Evolutionary conservation across 139 green algal genomes (phyloP).

Genomic region (Volvox africanus): DNA sequence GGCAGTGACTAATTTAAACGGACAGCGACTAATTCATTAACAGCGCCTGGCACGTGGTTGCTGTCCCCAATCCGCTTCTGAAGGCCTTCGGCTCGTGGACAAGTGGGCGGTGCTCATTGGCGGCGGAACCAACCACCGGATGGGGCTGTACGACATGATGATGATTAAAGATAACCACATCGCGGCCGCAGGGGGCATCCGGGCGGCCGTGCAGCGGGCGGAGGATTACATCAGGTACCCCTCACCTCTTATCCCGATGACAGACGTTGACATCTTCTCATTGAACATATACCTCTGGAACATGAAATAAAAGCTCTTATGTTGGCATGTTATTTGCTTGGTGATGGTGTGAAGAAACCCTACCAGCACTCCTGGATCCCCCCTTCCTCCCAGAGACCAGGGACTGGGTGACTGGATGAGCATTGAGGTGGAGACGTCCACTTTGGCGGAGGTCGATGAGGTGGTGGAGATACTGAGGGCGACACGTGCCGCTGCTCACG

Average conservation of each 20-base stretch:
- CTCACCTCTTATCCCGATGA: too few relatives aligned
- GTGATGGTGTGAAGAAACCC: too few relatives aligned
- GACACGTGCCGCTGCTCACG: background rate
- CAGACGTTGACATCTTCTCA: too few relatives aligned
- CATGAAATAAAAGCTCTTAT: too few relatives aligned
- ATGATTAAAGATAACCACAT: conserved; percentile 99
- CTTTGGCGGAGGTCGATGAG: conserved; percentile 91
- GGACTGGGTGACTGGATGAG: conserved; percentile 47
- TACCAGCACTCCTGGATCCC: too few relatives aligned
- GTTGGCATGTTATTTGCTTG: too few relatives aligned
- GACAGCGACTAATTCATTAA: too few relatives aligned
- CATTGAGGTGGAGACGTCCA: conserved; percentile 95
- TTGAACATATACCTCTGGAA: too few relatives aligned
- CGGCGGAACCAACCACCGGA: conserved; percentile 76
- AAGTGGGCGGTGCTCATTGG: conserved; percentile 98
- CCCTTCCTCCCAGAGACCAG: conserved; percentile 22
- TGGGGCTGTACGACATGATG: conserved; percentile 97
- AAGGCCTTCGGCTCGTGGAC: conserved; percentile 92
- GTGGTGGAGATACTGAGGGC: conserved; percentile 70
- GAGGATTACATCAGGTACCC: conserved; percentile 70
- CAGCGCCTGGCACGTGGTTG: too few relatives aligned
- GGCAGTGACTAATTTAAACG: too few relatives aligned
- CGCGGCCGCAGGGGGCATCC: conserved; percentile 92
- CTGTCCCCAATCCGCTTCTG: background rate
- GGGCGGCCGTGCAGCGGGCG: conserved; percentile 67